Percentiles rank a stretch among this genome's conserved stretches.
These are phyloP conservation scores for Wickerhamiella parazyma DNA, from an alignment of 805 yeast species.

Conservation along the genomic window DNA sequence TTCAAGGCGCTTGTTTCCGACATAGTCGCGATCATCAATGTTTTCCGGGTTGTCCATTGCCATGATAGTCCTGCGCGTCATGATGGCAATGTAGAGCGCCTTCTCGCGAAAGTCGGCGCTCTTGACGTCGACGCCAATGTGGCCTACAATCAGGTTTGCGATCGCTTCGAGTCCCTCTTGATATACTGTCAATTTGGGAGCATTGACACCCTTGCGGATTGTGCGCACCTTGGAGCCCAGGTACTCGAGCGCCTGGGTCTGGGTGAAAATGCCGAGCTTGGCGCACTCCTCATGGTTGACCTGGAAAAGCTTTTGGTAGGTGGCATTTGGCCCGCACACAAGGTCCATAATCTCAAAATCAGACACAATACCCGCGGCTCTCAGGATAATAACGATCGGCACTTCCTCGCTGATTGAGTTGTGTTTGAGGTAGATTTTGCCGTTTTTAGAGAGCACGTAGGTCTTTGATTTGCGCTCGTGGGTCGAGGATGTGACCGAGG, in stretches of 20 bases:
- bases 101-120: slow-evolving; percentile 70
- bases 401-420: slow-evolving; percentile 91
- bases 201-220: slow-evolving; percentile 60
- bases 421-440: slow-evolving; percentile 79
- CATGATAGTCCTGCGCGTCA: slow-evolving; percentile 94
- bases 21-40: slow-evolving; percentile 98
- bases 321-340: slow-evolving; percentile 81
- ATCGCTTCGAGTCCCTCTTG: slow-evolving; percentile 90
- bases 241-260: slow-evolving; percentile 83
- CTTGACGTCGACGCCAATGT: slow-evolving; percentile 66
- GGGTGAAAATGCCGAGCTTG: slow-evolving; percentile 70
- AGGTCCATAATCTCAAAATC: slow-evolving; percentile 88
- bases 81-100: slow-evolving; percentile 85
- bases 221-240: slow-evolving; percentile 88
- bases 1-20: slow-evolving; percentile 94
- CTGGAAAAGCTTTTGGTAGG: slow-evolving; percentile 83
- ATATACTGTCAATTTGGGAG: slow-evolving; percentile 60
- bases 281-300: slow-evolving; percentile 91
- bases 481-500: slow-evolving; percentile 94
- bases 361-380: slow-evolving; percentile 88
- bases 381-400: slow-evolving; percentile 82
- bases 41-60: slow-evolving; percentile 85
- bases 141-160: slow-evolving; percentile 94
- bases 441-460: slow-evolving; percentile 85
- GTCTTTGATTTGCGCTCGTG: slow-evolving; percentile 98